Evolutionary conservation across 176 grass and related monocot species (phyloP).

Genomic region (Pontederia crassipes): DNA sequence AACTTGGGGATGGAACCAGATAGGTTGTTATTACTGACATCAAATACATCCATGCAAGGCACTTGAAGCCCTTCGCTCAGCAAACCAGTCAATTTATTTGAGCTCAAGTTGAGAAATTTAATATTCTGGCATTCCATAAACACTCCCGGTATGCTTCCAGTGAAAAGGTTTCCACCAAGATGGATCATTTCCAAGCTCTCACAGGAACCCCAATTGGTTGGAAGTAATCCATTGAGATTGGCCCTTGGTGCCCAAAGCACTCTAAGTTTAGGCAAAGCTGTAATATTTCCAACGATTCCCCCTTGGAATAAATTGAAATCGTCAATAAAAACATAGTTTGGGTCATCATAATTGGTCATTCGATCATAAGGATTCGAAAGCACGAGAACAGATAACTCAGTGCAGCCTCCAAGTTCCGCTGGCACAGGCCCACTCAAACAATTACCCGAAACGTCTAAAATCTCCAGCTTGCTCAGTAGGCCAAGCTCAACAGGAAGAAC

Average conservation of each 20-base stretch:
- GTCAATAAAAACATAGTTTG: slow-evolving; percentile 32
- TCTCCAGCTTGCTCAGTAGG: slow-evolving; percentile 38
- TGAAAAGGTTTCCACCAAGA: slow-evolving; percentile 33
- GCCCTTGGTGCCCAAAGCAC: slow-evolving; percentile 34
- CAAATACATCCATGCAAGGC: slow-evolving; percentile 34
- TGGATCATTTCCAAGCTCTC: slow-evolving; percentile 36
- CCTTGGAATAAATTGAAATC: slow-evolving; percentile 79
- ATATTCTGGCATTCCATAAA: slow-evolving; percentile 30
- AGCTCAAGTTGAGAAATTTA: slow-evolving; percentile 41
- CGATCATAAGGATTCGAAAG: slow-evolving; percentile 57
- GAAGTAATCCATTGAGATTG: slow-evolving; percentile 26
- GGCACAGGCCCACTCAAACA: slow-evolving; percentile 72
- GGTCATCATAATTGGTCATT: slow-evolving; percentile 16
- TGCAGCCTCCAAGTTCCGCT: slow-evolving; percentile 60
- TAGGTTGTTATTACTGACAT: slow-evolving; percentile 31
- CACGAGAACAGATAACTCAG: slow-evolving; percentile 56
- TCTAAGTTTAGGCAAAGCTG: slow-evolving; percentile 32
- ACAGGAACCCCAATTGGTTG: slow-evolving; percentile 32
- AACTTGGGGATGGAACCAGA: slow-evolving; percentile 32
- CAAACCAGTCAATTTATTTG: slow-evolving; percentile 33
- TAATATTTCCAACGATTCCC: slow-evolving; percentile 25
- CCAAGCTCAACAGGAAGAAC: slow-evolving; percentile 64
- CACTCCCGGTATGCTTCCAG: slow-evolving; percentile 17
- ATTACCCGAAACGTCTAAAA: slow-evolving; percentile 69
- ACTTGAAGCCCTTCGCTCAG: slow-evolving; percentile 19